Percentiles rank a stretch among this genome's conserved stretches.
Evolutionary conservation across 352 stramenopile genomes (phyloP).

Genomic region (Globisporangium camurandrum): DNA sequence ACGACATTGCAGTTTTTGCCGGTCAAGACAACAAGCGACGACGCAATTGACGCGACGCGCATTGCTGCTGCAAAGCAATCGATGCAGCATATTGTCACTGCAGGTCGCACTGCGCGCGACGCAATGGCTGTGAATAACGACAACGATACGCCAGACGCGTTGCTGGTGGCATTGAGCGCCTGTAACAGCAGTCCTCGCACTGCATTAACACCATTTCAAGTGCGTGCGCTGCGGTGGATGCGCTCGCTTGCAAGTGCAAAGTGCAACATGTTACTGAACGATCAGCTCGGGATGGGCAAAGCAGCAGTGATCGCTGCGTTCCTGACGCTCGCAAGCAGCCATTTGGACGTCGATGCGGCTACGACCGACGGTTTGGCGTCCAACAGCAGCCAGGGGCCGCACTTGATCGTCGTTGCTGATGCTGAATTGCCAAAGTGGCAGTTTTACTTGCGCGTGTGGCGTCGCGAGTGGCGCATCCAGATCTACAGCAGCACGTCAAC

Average conservation of each 20-base stretch:
- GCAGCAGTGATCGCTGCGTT: slow-evolving; percentile 68
- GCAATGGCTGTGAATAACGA: slow-evolving; percentile 20
- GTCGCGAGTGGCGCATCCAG: slow-evolving; percentile 45
- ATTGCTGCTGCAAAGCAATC: slow-evolving; percentile 8
- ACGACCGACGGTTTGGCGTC: background rate
- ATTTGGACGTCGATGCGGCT: too few species aligned
- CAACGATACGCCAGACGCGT: background rate
- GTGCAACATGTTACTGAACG: slow-evolving; percentile 75
- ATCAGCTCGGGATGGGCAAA: slow-evolving; percentile 85
- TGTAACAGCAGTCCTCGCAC: slow-evolving; percentile 13
- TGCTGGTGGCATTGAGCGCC: slow-evolving; percentile 9
- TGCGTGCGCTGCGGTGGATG: slow-evolving; percentile 77
- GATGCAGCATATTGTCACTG: slow-evolving; percentile 38
- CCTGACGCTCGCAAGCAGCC: too few species aligned
- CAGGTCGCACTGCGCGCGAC: slow-evolving; percentile 36
- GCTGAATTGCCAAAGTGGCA: slow-evolving; percentile 80
- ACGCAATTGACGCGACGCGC: slow-evolving; percentile 4
- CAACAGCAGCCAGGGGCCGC: slow-evolving; percentile 23
- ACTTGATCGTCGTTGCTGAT: slow-evolving; percentile 71
- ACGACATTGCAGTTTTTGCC: slow-evolving; percentile 18
- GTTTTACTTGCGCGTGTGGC: slow-evolving; percentile 54
- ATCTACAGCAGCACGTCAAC: slow-evolving; percentile 43
- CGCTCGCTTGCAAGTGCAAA: slow-evolving; percentile 53
- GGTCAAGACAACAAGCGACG: slow-evolving; percentile 25
- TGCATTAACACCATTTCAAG: slow-evolving; percentile 66